A percentile compares a stretch with the other conserved stretches of the same genome.
phyloP scores from a whole-genome alignment of 2,329 filamentous ascomycete species.

The Coniochaeta prunicola region DNA sequence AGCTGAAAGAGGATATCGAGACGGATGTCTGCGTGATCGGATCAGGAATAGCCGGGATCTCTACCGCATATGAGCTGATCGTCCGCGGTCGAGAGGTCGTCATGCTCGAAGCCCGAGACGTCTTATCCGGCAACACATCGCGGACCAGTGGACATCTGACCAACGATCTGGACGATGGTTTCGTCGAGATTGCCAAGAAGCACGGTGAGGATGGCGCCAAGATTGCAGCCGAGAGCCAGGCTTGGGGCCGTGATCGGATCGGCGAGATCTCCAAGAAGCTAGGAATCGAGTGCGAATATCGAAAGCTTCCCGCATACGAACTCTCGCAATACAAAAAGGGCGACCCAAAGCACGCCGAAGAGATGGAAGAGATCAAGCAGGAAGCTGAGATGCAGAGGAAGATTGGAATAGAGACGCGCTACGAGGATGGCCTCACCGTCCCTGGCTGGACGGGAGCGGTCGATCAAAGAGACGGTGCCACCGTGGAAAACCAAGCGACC shows the following conservation, averaged over 20 bases:
- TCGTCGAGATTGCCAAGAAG: conserved; percentile 40
- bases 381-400: conserved; percentile 36
- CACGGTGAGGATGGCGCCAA: conserved; percentile 41
- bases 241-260: conserved; percentile 43
- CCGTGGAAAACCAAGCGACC: conserved; percentile 40
- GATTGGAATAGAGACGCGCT: conserved; percentile 34
- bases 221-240: conserved; percentile 43
- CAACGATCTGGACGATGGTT: conserved; percentile 47
- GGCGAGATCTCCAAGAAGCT: conserved; percentile 40
- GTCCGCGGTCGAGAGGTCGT: conserved; percentile 39
- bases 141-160: conserved; percentile 47
- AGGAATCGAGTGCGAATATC: conserved; percentile 49
- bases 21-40: conserved; percentile 44
- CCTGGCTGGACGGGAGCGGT: conserved; percentile 42
- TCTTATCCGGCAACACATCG: conserved; percentile 45
- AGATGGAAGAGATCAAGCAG: conserved; percentile 34
- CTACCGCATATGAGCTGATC: conserved; percentile 45
- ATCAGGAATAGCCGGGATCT: conserved; percentile 44
- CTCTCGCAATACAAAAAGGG: conserved; percentile 39
- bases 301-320: conserved; percentile 38
- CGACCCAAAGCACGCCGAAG: conserved; percentile 33
- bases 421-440: conserved; percentile 35
- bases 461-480: conserved; percentile 42
- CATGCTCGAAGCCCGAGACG: conserved; percentile 46
- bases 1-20: conserved; percentile 32